Conservation (phyloP, 805 yeast species). For the Saccharomycopsis sp. region DNA sequence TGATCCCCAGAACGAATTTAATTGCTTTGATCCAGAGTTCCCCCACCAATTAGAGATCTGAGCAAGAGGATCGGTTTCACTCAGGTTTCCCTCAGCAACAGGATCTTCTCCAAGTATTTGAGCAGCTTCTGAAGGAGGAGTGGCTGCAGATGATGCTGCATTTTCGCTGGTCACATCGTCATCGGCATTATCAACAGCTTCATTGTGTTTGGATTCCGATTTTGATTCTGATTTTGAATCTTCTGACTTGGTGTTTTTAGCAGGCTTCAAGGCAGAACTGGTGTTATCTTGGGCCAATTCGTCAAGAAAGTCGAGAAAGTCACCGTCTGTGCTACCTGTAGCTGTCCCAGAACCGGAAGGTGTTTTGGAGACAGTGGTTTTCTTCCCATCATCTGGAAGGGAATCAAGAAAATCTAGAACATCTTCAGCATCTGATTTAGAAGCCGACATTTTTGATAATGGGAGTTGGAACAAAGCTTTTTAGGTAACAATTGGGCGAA, state of each 20-base stretch:
- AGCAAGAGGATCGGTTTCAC: slow-evolving; percentile 51
- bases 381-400: slow-evolving; percentile 51
- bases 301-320: slow-evolving; percentile 44
- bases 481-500: too few relatives aligned
- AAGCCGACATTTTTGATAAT: background rate
- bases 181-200: background rate
- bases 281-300: slow-evolving; percentile 59
- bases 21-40: slow-evolving; percentile 58
- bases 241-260: slow-evolving; percentile 26
- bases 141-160: background rate
- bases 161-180: background rate
- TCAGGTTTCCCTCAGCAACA: slow-evolving; percentile 24
- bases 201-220: background rate
- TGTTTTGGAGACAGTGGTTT: slow-evolving; percentile 30
- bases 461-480: background rate
- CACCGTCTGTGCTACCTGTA: slow-evolving; percentile 29
- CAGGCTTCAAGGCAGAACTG: slow-evolving; percentile 25
- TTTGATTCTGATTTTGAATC: slow-evolving; percentile 13
- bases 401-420: slow-evolving; percentile 77
- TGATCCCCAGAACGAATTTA: slow-evolving; percentile 61
- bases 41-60: slow-evolving; percentile 74
- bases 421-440: slow-evolving; percentile 51
- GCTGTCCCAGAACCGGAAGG: slow-evolving; percentile 10
- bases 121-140: slow-evolving; percentile 1
- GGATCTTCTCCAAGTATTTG: slow-evolving; percentile 24